These are phyloP conservation scores for Ascoidea tarda DNA, from an alignment of 805 yeast genomes.

Conservation along the genomic window DNA sequence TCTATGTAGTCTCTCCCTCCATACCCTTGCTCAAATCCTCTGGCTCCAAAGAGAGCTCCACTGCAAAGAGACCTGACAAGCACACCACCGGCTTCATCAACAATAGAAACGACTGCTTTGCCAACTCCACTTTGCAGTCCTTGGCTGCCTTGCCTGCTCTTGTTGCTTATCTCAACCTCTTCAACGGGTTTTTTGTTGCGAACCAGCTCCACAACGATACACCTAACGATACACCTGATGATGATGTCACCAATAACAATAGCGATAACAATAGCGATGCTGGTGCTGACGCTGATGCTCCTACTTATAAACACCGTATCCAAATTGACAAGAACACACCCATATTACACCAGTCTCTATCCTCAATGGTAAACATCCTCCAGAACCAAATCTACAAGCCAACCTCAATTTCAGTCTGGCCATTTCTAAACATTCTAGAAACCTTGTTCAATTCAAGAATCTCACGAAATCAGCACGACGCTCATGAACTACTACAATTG, in stretches of 20 bases:
- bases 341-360: slow-evolving; percentile 44
- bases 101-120: slow-evolving; percentile 81
- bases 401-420: slow-evolving; percentile 60
- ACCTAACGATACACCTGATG: not conserved
- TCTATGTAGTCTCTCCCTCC: not conserved
- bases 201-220: slow-evolving; percentile 7
- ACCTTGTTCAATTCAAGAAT: slow-evolving; percentile 57
- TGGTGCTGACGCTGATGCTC: not conserved
- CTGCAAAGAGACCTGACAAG: slow-evolving; percentile 43
- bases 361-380: slow-evolving; percentile 35
- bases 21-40: not conserved
- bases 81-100: slow-evolving; percentile 76
- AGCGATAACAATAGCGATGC: not conserved
- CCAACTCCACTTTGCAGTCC: slow-evolving; percentile 80
- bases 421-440: slow-evolving; percentile 62
- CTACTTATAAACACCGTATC: not conserved
- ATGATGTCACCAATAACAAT: slow-evolving; percentile 3
- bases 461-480: slow-evolving; percentile 81
- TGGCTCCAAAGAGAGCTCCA: not conserved
- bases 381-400: slow-evolving; percentile 46
- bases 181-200: slow-evolving; percentile 13
- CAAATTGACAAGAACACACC: slow-evolving; percentile 14
- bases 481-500: slow-evolving; percentile 81
- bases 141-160: slow-evolving; percentile 47
- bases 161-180: slow-evolving; percentile 35